These are phyloP conservation scores for Phaeodactylum tricornutum DNA, from an alignment of 108 stramenopile species.

Conservation along the genomic window DNA sequence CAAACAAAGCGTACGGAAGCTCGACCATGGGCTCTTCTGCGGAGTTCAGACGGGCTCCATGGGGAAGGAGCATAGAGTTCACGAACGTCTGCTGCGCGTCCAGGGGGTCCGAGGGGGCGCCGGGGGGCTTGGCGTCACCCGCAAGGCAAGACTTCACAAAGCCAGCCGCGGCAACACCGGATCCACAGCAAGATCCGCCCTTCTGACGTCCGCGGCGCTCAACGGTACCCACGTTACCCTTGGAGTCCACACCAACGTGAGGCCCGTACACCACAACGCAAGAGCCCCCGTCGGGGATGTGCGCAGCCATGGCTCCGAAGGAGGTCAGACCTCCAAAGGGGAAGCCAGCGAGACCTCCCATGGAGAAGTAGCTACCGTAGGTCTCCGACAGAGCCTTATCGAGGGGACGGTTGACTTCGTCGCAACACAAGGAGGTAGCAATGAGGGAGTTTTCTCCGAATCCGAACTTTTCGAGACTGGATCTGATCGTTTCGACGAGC, in stretches of 20 bases:
- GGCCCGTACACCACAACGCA: conserved; percentile 51
- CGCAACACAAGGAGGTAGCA: conserved; percentile 47
- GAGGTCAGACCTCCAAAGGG: conserved; percentile 43
- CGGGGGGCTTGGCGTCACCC: neutral
- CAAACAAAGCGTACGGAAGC: conserved; percentile 38
- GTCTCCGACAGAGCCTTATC: conserved; percentile 30
- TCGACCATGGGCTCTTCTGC: conserved; percentile 34
- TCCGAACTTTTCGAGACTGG: conserved; percentile 11
- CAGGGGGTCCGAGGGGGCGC: conserved; percentile 10
- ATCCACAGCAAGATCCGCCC: conserved; percentile 48
- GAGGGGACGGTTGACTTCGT: conserved; percentile 48
- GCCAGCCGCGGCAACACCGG: conserved; percentile 35
- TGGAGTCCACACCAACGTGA: conserved; percentile 45
- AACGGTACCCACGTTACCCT: conserved; percentile 44
- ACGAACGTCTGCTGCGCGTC: conserved; percentile 55
- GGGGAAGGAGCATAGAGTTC: conserved; percentile 27
- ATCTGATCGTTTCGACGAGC: conserved; percentile 11
- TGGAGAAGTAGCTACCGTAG: conserved; percentile 19
- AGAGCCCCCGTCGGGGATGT: conserved; percentile 54
- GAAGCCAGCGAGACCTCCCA: conserved; percentile 49
- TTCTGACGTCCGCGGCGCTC: conserved; percentile 38
- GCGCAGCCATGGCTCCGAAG: conserved; percentile 56
- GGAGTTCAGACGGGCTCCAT: conserved; percentile 27
- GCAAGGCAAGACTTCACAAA: conserved; percentile 6
- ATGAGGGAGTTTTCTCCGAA: conserved; percentile 21